These are phyloP conservation scores for Scedosporium dehoogii DNA, from an alignment of 2,329 filamentous ascomycete genomes.

Conservation along the genomic window DNA sequence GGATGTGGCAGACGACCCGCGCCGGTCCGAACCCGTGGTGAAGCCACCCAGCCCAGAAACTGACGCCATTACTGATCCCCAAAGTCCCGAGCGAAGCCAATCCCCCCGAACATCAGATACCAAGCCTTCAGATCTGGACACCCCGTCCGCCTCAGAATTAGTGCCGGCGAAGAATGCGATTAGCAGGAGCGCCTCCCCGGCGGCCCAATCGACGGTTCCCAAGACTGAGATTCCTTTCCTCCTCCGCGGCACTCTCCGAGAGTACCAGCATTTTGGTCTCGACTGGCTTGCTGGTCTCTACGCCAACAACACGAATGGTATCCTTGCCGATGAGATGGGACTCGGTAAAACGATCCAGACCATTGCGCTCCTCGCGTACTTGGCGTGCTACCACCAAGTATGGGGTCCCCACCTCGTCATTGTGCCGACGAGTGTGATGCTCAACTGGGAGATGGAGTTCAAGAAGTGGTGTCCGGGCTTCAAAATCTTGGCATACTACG, in stretches of 20 bases:
- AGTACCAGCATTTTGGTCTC: constrained; percentile 94
- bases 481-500: constrained; percentile 96
- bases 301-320: constrained; percentile 86
- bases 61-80: constrained; percentile 30
- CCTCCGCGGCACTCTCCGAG: constrained; percentile 77
- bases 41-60: constrained; percentile 29
- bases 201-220: constrained; percentile 22
- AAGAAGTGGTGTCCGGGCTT: constrained; percentile 98
- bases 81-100: constrained; percentile 34
- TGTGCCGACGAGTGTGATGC: constrained; percentile 94
- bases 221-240: constrained; percentile 73
- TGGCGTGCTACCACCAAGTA: constrained; percentile 79
- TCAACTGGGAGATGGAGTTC: constrained; percentile 99
- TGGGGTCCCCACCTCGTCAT: constrained; percentile 97
- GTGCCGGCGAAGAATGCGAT: constrained; percentile 17
- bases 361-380: constrained; percentile 83
- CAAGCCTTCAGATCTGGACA: constrained; percentile 39
- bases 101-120: constrained; percentile 40
- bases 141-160: constrained; percentile 26
- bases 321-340: constrained; percentile 96
- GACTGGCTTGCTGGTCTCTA: constrained; percentile 96
- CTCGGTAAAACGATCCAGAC: constrained; percentile 98
- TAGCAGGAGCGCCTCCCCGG: constrained; percentile 19
- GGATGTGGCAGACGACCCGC: constrained; percentile 24
- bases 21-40: constrained; percentile 3